phyloP scores from a whole-genome alignment of 2,329 filamentous ascomycete species.

The Cordyceps tenuipes region DNA sequence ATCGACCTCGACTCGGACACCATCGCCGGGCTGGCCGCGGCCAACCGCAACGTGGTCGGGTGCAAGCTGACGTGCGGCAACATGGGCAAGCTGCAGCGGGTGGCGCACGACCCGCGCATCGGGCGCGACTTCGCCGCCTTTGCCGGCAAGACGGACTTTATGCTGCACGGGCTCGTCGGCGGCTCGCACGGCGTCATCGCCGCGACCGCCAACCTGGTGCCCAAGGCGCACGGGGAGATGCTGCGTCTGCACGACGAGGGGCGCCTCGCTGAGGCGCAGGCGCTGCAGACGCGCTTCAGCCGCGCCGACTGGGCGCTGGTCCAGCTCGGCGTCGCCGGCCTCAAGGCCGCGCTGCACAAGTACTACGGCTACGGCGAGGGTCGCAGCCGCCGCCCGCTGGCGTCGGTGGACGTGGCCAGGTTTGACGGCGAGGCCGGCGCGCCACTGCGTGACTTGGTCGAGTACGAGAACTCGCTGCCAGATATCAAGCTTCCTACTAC shows the following conservation, averaged over 20 bases:
- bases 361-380: constrained; percentile 18
- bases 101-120: constrained; percentile 32
- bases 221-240: constrained; percentile 28
- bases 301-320: constrained; percentile 23
- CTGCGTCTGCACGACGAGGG: constrained; percentile 26
- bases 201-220: constrained; percentile 31
- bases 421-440: constrained; percentile 18
- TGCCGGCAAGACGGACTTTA: constrained; percentile 34
- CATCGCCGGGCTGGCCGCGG: constrained; percentile 43
- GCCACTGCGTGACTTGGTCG: constrained; percentile 15
- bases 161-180: constrained; percentile 31
- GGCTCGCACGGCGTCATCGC: constrained; percentile 33
- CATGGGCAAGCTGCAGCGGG: constrained; percentile 50
- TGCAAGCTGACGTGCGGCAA: constrained; percentile 60
- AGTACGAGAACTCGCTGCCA: constrained; percentile 17
- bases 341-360: constrained; percentile 20
- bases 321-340: constrained; percentile 21
- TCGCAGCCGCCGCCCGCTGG: constrained; percentile 20
- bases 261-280: constrained; percentile 25
- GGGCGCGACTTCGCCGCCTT: constrained; percentile 26
- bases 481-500: neutral
- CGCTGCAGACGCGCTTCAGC: constrained; percentile 26
- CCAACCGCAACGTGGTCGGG: constrained; percentile 51
- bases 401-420: constrained; percentile 15
- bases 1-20: constrained; percentile 53